These are phyloP conservation scores for Shiraia bambusicola DNA, from an alignment of 2,329 filamentous ascomycete genomes.

Conservation along the genomic window DNA sequence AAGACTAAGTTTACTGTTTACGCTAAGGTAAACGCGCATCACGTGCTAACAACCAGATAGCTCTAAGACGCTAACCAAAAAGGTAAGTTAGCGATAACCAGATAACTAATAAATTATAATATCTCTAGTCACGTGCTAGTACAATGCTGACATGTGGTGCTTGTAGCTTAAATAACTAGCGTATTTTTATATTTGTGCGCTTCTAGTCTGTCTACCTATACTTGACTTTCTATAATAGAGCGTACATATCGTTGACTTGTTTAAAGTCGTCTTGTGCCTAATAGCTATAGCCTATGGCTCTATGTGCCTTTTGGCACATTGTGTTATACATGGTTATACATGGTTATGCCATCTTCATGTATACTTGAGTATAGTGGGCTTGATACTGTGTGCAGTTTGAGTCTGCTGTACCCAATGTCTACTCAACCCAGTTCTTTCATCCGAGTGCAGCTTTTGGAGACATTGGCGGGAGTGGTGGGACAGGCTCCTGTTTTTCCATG, in stretches of 20 bases:
- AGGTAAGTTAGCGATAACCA: constrained; percentile 23
- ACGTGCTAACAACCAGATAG: constrained; percentile 21
- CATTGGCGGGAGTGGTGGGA: constrained; percentile 31
- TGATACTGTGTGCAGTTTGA: neutral
- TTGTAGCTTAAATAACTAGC: neutral
- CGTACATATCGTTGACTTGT: neutral
- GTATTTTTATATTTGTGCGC: neutral
- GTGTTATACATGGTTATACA: too few species aligned
- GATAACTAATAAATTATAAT: neutral
- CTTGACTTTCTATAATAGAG: neutral
- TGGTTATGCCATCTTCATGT: too few species aligned
- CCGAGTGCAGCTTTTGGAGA: constrained; percentile 18
- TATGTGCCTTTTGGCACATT: too few species aligned
- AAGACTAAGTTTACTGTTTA: too few species aligned
- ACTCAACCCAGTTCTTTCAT: constrained; percentile 14
- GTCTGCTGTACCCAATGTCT: constrained; percentile 6
- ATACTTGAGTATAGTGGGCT: too few species aligned
- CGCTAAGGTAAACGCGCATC: constrained; percentile 17
- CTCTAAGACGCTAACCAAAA: constrained; percentile 19
- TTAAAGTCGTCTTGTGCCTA: too few species aligned
- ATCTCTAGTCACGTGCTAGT: neutral
- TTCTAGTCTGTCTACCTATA: neutral
- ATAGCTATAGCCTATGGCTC: too few species aligned
- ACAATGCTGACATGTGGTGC: neutral
- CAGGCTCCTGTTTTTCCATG: constrained; percentile 10